Percentiles rank a stretch among this genome's conserved stretches.
phyloP scores from a whole-genome alignment of 2,329 filamentous ascomycete genomes.

The Aspergillus tubingensis region DNA sequence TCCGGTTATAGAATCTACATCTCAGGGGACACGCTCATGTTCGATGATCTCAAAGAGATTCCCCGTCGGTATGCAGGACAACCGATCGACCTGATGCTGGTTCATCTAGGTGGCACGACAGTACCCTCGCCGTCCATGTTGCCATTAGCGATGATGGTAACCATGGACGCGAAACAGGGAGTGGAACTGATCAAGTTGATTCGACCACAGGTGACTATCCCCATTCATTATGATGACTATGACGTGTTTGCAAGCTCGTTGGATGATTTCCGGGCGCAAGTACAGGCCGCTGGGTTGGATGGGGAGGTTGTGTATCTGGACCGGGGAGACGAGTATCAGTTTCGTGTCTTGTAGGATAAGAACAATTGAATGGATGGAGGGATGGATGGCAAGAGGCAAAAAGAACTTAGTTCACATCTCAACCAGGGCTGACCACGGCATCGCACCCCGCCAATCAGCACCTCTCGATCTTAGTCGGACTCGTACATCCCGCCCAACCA shows the following conservation, averaged over 20 bases:
- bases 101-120: constrained; percentile 67
- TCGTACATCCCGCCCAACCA: neutral
- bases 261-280: constrained; percentile 60
- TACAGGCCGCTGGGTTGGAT: constrained; percentile 54
- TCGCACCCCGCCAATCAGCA: neutral
- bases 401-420: neutral
- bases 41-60: constrained; percentile 64
- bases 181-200: constrained; percentile 62
- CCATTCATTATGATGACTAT: constrained; percentile 67
- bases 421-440: neutral
- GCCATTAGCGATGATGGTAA: constrained; percentile 68
- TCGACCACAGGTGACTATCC: constrained; percentile 62
- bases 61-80: constrained; percentile 56
- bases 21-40: constrained; percentile 65
- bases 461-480: neutral
- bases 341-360: constrained; percentile 42
- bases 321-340: constrained; percentile 59
- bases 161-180: constrained; percentile 67
- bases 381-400: no score
- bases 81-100: constrained; percentile 66
- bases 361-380: no score
- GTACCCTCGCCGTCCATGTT: constrained; percentile 62
- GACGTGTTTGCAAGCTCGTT: constrained; percentile 62
- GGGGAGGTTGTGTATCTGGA: constrained; percentile 63
- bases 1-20: constrained; percentile 65